Evolutionary conservation across 129 eudicot genomes (phyloP).

Genomic region (Smallanthus sonchifolius): DNA sequence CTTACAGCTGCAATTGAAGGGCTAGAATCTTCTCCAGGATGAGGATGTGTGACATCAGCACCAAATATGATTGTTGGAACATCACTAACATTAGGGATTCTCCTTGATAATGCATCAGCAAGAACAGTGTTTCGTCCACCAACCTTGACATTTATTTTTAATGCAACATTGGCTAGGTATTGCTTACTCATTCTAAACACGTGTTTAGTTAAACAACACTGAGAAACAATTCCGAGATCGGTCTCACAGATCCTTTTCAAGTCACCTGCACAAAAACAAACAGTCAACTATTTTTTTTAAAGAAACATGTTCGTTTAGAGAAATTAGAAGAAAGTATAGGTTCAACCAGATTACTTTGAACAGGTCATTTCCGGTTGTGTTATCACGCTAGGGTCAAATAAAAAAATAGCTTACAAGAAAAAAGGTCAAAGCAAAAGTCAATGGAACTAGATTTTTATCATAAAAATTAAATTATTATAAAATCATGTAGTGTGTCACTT

Average conservation of each 20-base stretch:
- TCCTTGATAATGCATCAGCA: conserved; percentile 77
- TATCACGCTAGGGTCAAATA: neutral
- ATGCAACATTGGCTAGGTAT: conserved; percentile 84
- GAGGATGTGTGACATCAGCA: conserved; percentile 99
- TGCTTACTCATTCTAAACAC: conserved; percentile 85
- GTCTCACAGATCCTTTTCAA: conserved; percentile 96
- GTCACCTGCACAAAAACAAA: conserved; percentile 48
- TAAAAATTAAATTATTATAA: neutral
- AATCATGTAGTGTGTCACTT: neutral
- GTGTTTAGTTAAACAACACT: conserved; percentile 86
- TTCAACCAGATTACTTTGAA: neutral
- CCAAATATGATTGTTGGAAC: conserved; percentile 90
- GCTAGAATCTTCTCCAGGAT: conserved; percentile 97
- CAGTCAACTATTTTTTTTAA: neutral
- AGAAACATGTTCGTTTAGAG: neutral
- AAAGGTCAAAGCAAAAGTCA: neutral
- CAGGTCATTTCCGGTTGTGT: neutral
- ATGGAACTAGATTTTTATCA: neutral
- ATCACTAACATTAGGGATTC: conserved; percentile 87
- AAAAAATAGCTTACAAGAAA: no score
- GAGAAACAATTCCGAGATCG: conserved; percentile 94
- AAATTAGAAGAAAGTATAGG: neutral
- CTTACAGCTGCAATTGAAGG: conserved; percentile 98
- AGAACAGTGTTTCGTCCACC: conserved; percentile 98
- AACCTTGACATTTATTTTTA: conserved; percentile 91